A percentile compares a stretch with the other conserved stretches of the same genome.
These are phyloP conservation scores for Ogataea nonfermentans DNA, from an alignment of 805 yeast genomes.

Conservation along the genomic window DNA sequence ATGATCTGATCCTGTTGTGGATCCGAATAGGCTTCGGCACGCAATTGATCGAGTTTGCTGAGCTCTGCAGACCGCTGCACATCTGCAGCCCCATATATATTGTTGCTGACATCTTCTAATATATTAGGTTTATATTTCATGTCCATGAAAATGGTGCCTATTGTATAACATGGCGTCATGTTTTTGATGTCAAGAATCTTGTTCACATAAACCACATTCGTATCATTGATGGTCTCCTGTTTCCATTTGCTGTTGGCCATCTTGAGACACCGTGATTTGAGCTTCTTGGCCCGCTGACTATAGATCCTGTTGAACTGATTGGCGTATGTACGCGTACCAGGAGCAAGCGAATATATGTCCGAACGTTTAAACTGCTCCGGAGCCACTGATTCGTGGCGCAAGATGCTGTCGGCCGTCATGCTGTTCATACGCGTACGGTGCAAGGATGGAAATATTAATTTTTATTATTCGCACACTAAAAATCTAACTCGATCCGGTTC, in stretches of 20 bases:
- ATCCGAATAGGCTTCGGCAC: slow-evolving; percentile 49
- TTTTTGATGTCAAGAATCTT: slow-evolving; percentile 62
- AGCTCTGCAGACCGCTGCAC: slow-evolving; percentile 17
- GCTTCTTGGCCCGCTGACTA: slow-evolving; percentile 45
- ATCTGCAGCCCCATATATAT: slow-evolving; percentile 50
- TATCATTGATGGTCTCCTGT: slow-evolving; percentile 38
- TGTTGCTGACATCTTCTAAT: slow-evolving; percentile 71
- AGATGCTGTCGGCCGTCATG: slow-evolving; percentile 27
- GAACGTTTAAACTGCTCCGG: slow-evolving; percentile 12
- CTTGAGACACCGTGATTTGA: slow-evolving; percentile 46
- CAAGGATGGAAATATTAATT: slow-evolving; percentile 4
- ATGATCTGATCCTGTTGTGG: slow-evolving; percentile 57
- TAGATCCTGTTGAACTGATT: slow-evolving; percentile 62
- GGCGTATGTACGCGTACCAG: slow-evolving; percentile 40
- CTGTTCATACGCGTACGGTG: slow-evolving; percentile 11
- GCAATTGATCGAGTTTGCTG: slow-evolving; percentile 26
- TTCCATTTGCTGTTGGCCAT: slow-evolving; percentile 44
- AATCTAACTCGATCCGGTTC: neutral
- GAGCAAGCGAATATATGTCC: slow-evolving; percentile 15
- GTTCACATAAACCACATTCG: slow-evolving; percentile 32
- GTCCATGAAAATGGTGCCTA: slow-evolving; percentile 85
- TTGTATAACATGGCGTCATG: slow-evolving; percentile 70
- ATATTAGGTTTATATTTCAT: slow-evolving; percentile 84
- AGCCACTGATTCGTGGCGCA: slow-evolving; percentile 16
- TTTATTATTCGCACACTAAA: neutral